Conservation (phyloP, 805 yeast species). For the Spathaspora girioi region DNA sequence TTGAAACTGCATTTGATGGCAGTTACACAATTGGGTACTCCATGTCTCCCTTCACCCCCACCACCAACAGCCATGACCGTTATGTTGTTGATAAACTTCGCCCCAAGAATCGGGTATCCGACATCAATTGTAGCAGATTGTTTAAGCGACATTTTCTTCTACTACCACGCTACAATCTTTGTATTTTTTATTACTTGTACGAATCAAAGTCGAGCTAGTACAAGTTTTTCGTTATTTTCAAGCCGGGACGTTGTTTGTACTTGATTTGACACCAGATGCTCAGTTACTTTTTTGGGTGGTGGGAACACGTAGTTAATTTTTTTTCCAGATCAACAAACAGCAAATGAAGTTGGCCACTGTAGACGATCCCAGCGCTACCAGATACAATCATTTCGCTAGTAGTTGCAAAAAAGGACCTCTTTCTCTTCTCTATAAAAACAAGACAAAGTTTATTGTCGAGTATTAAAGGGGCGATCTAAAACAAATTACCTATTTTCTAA, state of each 20-base stretch:
- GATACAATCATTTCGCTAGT: no score
- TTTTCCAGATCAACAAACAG: not conserved
- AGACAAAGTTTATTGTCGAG: no score
- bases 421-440: no score
- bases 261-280: not conserved
- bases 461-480: no score
- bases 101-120: slow-evolving; percentile 81
- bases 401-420: no score
- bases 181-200: not conserved
- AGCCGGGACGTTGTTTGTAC: not conserved
- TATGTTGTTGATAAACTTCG: slow-evolving; percentile 60
- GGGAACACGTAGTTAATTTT: not conserved
- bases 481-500: no score
- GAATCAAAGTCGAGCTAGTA: not conserved
- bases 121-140: slow-evolving; percentile 35
- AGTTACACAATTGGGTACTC: slow-evolving; percentile 79
- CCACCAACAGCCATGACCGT: slow-evolving; percentile 83
- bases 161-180: not conserved
- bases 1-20: slow-evolving; percentile 57
- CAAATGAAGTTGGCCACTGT: no score
- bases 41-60: slow-evolving; percentile 92
- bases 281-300: no score
- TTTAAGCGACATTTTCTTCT: slow-evolving; percentile 24
- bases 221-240: no score
- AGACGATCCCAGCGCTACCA: not conserved